A percentile compares a stretch with the other conserved stretches of the same genome.
Evolutionary conservation across 2,329 filamentous ascomycete genomes (phyloP).

Genomic region (Aspergillus viridinutans): DNA sequence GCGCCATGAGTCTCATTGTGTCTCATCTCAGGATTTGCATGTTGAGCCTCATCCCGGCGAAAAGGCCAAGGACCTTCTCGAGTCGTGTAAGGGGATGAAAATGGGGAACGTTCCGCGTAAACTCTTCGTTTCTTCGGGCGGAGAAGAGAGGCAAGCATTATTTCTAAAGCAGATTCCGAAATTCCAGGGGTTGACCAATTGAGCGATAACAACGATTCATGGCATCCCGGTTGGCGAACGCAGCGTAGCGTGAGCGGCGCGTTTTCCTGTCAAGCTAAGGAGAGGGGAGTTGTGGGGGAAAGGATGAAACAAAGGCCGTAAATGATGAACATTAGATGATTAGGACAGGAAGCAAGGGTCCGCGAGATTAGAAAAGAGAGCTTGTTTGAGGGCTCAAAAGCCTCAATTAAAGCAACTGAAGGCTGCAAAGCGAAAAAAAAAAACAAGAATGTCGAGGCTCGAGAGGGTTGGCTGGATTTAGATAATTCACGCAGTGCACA

Average conservation of each 20-base stretch:
- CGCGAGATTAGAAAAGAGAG: neutral
- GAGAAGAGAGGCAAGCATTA: slow-evolving; percentile 31
- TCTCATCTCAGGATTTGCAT: slow-evolving; percentile 1
- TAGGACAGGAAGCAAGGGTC: neutral
- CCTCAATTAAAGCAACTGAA: neutral
- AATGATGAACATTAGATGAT: neutral
- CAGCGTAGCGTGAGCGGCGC: neutral
- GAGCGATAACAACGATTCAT: neutral
- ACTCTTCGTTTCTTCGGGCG: slow-evolving; percentile 25
- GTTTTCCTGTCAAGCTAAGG: neutral
- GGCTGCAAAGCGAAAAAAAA: neutral
- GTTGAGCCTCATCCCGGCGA: slow-evolving; percentile 8
- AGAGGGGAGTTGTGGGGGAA: neutral
- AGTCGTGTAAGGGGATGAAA: slow-evolving; percentile 25
- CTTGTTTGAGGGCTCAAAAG: neutral
- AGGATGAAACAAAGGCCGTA: neutral
- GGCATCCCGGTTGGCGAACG: neutral
- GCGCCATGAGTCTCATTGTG: slow-evolving; percentile 19
- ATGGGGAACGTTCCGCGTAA: slow-evolving; percentile 24
- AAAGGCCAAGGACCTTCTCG: slow-evolving; percentile 20
- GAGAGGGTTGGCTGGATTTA: neutral
- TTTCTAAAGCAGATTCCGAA: neutral
- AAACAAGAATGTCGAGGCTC: neutral
- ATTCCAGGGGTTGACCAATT: neutral
- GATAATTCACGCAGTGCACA: slow-evolving; percentile 2